Percentiles rank a stretch among this genome's conserved stretches.
Conservation (phyloP, 176 grass and related monocot species). For the Bothriochloa decipiens region DNA sequence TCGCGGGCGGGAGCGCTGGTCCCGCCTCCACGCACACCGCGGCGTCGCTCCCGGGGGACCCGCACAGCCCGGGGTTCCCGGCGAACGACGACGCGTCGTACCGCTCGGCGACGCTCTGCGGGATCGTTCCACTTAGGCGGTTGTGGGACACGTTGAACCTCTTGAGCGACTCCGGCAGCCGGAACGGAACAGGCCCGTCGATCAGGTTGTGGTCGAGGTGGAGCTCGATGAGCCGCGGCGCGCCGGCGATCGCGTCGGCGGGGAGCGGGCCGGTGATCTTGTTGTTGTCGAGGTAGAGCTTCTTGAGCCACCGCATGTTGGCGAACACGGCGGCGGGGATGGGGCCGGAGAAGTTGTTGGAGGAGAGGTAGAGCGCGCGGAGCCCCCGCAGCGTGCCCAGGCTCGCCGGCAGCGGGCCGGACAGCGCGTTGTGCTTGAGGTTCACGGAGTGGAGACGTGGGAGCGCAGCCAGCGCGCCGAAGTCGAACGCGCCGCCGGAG, state of each 20-base stretch:
- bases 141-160: conserved; percentile 77
- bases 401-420: conserved; percentile 55
- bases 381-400: conserved; percentile 41
- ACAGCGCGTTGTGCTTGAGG: conserved; percentile 59
- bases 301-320: conserved; percentile 68
- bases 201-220: conserved; percentile 72
- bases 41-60: background rate
- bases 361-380: conserved; percentile 66
- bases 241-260: conserved; percentile 42
- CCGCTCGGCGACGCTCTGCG: conserved; percentile 29
- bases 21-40: conserved; percentile 11
- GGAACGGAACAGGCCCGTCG: conserved; percentile 49
- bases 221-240: conserved; percentile 61
- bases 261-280: conserved; percentile 57
- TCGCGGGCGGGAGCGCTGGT: background rate
- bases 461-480: conserved; percentile 52
- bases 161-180: conserved; percentile 48
- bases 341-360: conserved; percentile 59
- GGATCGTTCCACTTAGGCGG: conserved; percentile 53
- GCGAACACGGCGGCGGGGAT: conserved; percentile 57
- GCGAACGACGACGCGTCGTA: conserved; percentile 62
- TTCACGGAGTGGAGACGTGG: conserved; percentile 56
- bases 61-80: conserved; percentile 65
- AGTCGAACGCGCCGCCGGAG: conserved; percentile 58
- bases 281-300: conserved; percentile 83